These are phyloP conservation scores for Lachnellula subtilissima DNA, from an alignment of 2,329 filamentous ascomycete species.

Conservation along the genomic window DNA sequence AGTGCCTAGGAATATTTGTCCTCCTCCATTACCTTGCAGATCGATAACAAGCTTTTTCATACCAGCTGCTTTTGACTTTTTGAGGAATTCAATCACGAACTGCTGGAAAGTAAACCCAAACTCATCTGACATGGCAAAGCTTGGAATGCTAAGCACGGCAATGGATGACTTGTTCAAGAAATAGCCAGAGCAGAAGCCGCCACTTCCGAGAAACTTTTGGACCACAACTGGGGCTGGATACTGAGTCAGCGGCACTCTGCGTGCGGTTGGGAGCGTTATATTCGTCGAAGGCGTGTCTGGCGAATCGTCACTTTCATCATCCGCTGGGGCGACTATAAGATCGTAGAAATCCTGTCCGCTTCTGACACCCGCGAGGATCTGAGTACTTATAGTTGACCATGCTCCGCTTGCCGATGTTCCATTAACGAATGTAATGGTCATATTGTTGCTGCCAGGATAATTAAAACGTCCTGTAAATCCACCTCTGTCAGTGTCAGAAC, in stretches of 20 bases:
- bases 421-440: neutral
- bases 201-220: neutral
- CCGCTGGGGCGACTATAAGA: neutral
- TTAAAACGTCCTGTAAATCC: too few species aligned
- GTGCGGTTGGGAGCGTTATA: neutral
- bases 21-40: conserved; percentile 53
- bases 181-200: neutral
- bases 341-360: neutral
- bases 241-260: neutral
- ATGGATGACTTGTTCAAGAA: neutral
- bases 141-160: neutral
- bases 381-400: neutral
- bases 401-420: neutral
- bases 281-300: neutral
- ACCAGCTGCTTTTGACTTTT: conserved; percentile 37
- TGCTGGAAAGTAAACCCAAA: neutral
- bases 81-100: neutral
- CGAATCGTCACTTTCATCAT: neutral
- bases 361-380: neutral
- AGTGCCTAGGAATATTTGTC: conserved; percentile 54
- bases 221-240: neutral
- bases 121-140: neutral
- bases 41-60: conserved; percentile 59
- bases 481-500: neutral
- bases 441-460: neutral